Base-by-base conservation (phyloP, 129 eudicot species). In the Ambrosia artemisiifolia region DNA sequence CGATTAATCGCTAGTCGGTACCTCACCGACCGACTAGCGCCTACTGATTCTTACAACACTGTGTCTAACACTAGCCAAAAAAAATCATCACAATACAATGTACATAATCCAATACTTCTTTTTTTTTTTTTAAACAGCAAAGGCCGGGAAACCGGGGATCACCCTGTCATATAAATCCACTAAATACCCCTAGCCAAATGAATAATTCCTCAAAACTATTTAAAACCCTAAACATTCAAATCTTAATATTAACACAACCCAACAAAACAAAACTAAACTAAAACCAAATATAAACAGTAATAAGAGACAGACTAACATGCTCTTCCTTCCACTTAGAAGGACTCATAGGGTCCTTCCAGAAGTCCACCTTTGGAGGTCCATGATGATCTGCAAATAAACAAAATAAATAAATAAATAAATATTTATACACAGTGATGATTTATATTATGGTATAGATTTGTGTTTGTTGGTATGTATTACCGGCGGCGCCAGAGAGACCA, bases 291-390 rank as follows among this genome's bases (percentile, higher is more conserved):
- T 18, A 5, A 18, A n/a, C 3, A 65, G 34, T 2, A 55, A 2
- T 0, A 44, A 8, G 0, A 67, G 24, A 24, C 28, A 24, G 28
- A 79, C 97, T 88, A 3, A 95, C 99, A 12, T 95, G 97, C 73
- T 91, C 97, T 83, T 91, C 97, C 88, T 88, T 95, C 97, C 99
- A 95, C 46, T 73, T 83, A 8, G 89, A 78, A 17, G 99, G 99
- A 53, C 83, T 91, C 91, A 80, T 76, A 18, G 99, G 99, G 18
- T 88, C 97, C 53, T 80, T 36, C 99, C 99, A 95, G 80, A 70
- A 76, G 75, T 88, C 75, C 46, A 88, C 91, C 83, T 81, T 95
- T 10, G 88, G 72, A 61, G 96, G 80, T 60, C 96, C 99, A 79
- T 88, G 96, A 74, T 75, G 92, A 85, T 91, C 99, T 95, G 81